Base-by-base conservation (phyloP, 208 protist genomes). In the Wallacemonas sp. region DNA sequence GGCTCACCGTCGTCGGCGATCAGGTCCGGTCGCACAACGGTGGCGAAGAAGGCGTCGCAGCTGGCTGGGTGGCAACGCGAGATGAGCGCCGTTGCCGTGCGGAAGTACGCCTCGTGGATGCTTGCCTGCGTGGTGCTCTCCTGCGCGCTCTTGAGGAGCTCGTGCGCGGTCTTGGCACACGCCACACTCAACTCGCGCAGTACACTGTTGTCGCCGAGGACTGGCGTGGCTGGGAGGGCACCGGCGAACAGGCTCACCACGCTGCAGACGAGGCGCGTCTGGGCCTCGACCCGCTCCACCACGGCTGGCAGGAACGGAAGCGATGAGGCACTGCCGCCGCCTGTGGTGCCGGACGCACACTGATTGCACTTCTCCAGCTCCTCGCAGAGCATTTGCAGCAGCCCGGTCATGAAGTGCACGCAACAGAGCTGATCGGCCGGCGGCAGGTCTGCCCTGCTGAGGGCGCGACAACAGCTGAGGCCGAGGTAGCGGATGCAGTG, bases 401-500 rank as follows among this genome's bases (percentile, higher is more conserved):
- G 6, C 3, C 52, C 49, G 70, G 65, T 29, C 41, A 74, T 55
- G 61, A 78, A 74, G 29, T 74, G 39, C 34, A 60, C 47, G 61
- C 74, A 81, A 12, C 68, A 66, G 49, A 66, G 73, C 16, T 64
- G 36, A 38, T 75, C 67, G 27, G 49, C 46, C 6, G 60, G 54
- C 44, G 65, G 49, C 27, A 77, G n/a, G 26, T 47, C 30, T 17
- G 16, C 39, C n/a, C 9, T 9, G 23, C 57, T 63, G 55, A 29
- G 49, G 36, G 62, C 39, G 2, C 16, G 11, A n/a, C 76, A 76
- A 64, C 74, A 79, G 64, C 83, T 72, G 44, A 85, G 26, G 41
- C 70, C 75, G 23, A 89, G 62, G 16, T 65, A 61, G 56, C 79
- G 83, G 8, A 89, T 61, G 33, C 68, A 73, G 8, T 61, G 68